Evolutionary conservation across 768 basidiomycete species (phyloP), one percentile per base, ranked within the genome.

Genomic region (Boletus subparvulus): DNA sequence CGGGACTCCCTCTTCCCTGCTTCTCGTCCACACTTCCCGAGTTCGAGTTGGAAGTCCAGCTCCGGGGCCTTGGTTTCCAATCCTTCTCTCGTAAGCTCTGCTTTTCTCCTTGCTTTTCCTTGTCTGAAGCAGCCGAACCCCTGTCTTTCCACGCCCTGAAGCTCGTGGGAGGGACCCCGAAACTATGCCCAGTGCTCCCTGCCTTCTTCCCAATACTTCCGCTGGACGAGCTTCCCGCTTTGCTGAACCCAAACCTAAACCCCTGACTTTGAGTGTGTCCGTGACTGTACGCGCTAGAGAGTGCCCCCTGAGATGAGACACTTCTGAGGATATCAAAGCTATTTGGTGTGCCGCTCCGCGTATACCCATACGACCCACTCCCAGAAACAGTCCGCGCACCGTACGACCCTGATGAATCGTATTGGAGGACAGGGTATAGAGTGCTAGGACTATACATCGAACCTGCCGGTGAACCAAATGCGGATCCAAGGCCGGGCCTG

Each of bases 221-320:
- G 4, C 68, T 68, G 43, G 68, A 70, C 12, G 32, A 47, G 35
- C 66, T 70, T 6, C 55, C 61, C 1, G 45, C 39, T 46, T 53
- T 60, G 39, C 59, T 47, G 19, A 66, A 54, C 41, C 64, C 61
- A n/a, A 68, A 61, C 10, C 42, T 54, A 50, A 65, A 51, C 6
- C 65, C 59, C 10, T 59, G 61, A 40, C 55, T 35, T 36, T 55
- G 65, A 9, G 47, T 41, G n/a, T 59, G 65, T 17, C 61, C 60
- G 16, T 63, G 60, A 19, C 54, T 61, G 33, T 66, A 52, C 24
- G 44, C 37, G 37, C 59, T 69, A 12, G 66, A 69, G 16, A 73
- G 24, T 26, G 61, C 69, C 5, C 71, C 71, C 16, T 72, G 69
- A 2, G 71, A 71, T 4, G 69, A 69, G n/a, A 73, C 67, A 14